phyloP scores from a whole-genome alignment of 768 basidiomycete species.

The Tylopilus rubrobrunneus region DNA sequence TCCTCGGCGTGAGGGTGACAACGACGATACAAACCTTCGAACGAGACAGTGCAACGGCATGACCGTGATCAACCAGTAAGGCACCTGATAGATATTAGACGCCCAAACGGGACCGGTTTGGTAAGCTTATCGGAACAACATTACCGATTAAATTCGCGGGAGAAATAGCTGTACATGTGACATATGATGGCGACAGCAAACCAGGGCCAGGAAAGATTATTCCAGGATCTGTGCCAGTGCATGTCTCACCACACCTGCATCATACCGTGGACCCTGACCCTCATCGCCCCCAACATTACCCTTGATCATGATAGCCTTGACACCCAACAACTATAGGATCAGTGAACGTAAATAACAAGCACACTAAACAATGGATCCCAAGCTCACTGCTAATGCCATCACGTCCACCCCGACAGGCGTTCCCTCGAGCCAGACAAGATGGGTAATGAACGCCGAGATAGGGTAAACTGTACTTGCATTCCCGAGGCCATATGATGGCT shows the following conservation, averaged over 20 bases:
- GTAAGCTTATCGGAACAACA: background rate
- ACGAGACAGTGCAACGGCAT: background rate
- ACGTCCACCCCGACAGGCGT: slow-evolving; percentile 61
- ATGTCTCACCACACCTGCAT: slow-evolving; percentile 41
- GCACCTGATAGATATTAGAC: background rate
- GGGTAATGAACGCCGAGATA: slow-evolving; percentile 77
- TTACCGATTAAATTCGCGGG: slow-evolving; percentile 8
- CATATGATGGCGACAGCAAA: background rate
- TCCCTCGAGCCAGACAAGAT: slow-evolving; percentile 73
- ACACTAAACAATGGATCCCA: background rate
- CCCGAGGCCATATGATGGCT: slow-evolving; percentile 50
- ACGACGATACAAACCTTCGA: background rate
- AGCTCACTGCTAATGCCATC: slow-evolving; percentile 54
- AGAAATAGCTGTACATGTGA: background rate
- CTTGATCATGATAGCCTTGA: slow-evolving; percentile 52
- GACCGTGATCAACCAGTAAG: background rate
- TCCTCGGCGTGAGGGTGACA: background rate
- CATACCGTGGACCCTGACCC: slow-evolving; percentile 37
- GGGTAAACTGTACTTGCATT: slow-evolving; percentile 63
- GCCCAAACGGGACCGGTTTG: background rate
- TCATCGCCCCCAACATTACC: slow-evolving; percentile 17
- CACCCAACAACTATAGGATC: slow-evolving; percentile 48
- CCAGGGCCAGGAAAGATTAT: background rate
- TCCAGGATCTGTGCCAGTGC: slow-evolving; percentile 37
- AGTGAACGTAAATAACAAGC: slow-evolving; percentile 2